Evolutionary conservation across 2,329 filamentous ascomycete genomes (phyloP).

Genomic region (Cladobotryum protrusum): DNA sequence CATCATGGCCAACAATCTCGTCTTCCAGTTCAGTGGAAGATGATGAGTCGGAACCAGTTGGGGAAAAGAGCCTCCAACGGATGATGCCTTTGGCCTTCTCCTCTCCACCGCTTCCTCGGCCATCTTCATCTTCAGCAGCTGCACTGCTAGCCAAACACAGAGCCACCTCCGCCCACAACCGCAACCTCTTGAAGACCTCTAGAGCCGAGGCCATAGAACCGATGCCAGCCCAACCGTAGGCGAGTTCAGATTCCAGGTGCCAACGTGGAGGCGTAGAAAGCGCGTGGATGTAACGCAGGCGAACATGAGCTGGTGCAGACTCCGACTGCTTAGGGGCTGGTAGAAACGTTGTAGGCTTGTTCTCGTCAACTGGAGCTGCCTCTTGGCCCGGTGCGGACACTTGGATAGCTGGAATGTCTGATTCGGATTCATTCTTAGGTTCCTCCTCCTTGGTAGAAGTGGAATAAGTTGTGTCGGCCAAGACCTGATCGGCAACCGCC

Average conservation of each 20-base stretch:
- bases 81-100: constrained; percentile 74
- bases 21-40: constrained; percentile 39
- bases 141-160: constrained; percentile 69
- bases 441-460: constrained; percentile 24
- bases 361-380: constrained; percentile 14
- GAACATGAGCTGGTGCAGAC: constrained; percentile 68
- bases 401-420: constrained; percentile 39
- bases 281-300: constrained; percentile 77
- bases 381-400: constrained; percentile 34
- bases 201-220: constrained; percentile 85
- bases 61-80: constrained; percentile 70
- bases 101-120: constrained; percentile 55
- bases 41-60: constrained; percentile 35
- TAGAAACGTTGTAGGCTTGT: constrained; percentile 68
- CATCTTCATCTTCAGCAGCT: constrained; percentile 51
- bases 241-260: constrained; percentile 91
- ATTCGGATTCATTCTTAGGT: constrained; percentile 17
- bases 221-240: constrained; percentile 83
- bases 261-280: constrained; percentile 80
- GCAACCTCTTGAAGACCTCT: constrained; percentile 89
- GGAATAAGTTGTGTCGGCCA: constrained; percentile 65
- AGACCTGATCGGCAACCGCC: constrained; percentile 89
- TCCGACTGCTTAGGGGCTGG: constrained; percentile 69
- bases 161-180: constrained; percentile 92
- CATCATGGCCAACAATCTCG: constrained; percentile 44